Conservation (phyloP, 176 grass and related monocot genomes). For the Carex scoparia region DNA sequence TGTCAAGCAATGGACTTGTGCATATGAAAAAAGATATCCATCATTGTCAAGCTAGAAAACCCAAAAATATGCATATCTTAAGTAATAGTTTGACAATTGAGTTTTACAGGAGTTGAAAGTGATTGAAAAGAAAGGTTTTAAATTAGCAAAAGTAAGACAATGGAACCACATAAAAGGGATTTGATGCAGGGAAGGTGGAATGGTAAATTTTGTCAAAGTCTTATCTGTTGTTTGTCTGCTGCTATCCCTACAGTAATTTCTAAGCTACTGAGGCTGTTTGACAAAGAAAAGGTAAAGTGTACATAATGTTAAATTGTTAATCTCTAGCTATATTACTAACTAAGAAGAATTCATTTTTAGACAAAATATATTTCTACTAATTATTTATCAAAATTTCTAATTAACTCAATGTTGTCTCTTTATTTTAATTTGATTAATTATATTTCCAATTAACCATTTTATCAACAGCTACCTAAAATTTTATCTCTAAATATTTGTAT, state of each 20-base stretch:
- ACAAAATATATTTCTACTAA: too few relatives aligned
- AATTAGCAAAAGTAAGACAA: neutral
- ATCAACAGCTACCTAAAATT: too few relatives aligned
- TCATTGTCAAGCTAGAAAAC: neutral
- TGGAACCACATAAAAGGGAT: neutral
- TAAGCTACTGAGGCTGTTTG: too few relatives aligned
- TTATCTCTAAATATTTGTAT: too few relatives aligned
- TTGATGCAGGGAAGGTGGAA: neutral
- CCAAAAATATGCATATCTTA: neutral
- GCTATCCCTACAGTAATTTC: neutral
- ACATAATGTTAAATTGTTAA: too few relatives aligned
- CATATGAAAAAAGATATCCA: neutral
- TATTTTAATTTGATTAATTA: neutral
- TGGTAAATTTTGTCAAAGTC: neutral
- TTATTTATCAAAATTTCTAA: neutral
- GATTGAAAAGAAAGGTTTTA: slow-evolving; percentile 2
- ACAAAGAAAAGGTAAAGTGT: too few relatives aligned
- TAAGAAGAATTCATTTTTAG: too few relatives aligned
- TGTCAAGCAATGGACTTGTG: neutral
- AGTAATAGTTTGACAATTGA: neutral
- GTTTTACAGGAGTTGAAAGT: slow-evolving; percentile 4
- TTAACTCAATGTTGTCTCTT: neutral
- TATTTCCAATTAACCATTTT: too few relatives aligned
- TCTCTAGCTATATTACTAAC: too few relatives aligned
- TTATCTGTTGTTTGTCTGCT: neutral